These are phyloP conservation scores for Sordariomycetes sp. DNA, from an alignment of 2,329 filamentous ascomycete species.

Conservation along the genomic window DNA sequence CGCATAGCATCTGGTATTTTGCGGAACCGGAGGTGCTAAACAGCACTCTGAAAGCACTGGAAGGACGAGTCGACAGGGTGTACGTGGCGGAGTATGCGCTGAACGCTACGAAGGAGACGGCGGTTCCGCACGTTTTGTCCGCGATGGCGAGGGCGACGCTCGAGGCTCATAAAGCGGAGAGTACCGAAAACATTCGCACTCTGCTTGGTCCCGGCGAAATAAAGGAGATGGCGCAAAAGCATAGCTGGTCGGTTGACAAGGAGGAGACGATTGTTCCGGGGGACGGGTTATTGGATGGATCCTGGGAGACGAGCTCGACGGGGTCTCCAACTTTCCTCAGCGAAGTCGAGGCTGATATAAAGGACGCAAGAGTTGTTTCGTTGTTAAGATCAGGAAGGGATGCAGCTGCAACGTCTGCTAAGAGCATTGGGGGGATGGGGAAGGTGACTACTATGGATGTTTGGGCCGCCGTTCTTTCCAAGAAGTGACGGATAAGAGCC, in stretches of 20 bases:
- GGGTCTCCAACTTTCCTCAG: conserved; percentile 12
- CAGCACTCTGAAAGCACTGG: conserved; percentile 12
- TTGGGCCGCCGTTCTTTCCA: neutral
- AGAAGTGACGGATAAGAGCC: too few relatives aligned
- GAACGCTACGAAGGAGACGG: conserved; percentile 22
- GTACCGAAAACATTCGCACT: conserved; percentile 34
- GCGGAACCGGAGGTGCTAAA: conserved; percentile 18
- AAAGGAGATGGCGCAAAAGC: conserved; percentile 18
- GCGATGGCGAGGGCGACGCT: conserved; percentile 30
- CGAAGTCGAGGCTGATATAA: conserved; percentile 20
- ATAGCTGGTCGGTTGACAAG: conserved; percentile 24
- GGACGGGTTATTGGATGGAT: conserved; percentile 29
- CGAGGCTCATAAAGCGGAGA: conserved; percentile 26
- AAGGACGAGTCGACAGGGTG: conserved; percentile 10
- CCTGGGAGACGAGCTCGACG: conserved; percentile 29
- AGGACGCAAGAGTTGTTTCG: conserved; percentile 6
- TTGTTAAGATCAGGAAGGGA: neutral
- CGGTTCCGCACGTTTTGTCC: conserved; percentile 39
- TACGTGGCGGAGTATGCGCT: conserved; percentile 17
- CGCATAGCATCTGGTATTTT: conserved; percentile 46
- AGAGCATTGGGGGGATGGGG: neutral
- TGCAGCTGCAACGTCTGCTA: neutral
- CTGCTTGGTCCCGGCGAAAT: conserved; percentile 30
- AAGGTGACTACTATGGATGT: conserved; percentile 1
- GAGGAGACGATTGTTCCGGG: conserved; percentile 24